Base-by-base conservation (phyloP, 345 rosid species). In the Acer campestre region DNA sequence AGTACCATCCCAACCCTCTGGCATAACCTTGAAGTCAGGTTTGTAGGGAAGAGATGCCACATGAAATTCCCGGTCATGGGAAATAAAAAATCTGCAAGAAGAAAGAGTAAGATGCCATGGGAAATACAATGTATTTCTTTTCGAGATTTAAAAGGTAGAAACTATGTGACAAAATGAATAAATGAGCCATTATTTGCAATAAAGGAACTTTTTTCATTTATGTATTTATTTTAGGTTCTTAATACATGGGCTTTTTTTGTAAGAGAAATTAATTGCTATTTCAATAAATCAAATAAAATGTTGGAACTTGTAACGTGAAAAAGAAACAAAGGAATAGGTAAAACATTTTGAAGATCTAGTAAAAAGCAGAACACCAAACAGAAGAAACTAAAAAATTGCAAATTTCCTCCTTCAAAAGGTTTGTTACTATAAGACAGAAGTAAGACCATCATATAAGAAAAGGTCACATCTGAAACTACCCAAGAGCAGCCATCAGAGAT, bases 1-100 rank as follows among this genome's bases (percentile, higher is more conserved):
- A 46, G 97, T 91, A 80, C 99, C 98, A 86, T 92, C 98, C 98
- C 98, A 96, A 56, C 98, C 99, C 84, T 96, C 98, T 5, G 98
- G 97, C 99, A 96, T 92, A 23, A 96, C 97, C 87, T 94, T 96
- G 81, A 94, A 96, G 84, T 91, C 97, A 0, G 99, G 99, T 69
- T 94, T 94, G 79, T 92, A 94, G 6, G 90, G 91, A 71, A 96
- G 97, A n/a, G 97, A 91, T 68, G 99, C 98, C 67, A 96, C 93
- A 88, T 96, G 99, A 80, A 94, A 96, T 74, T 96, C 99, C 73
- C 94, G 92, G 67, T 93, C 98, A 85, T 94, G 97, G 10, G 97
- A 91, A 77, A 78, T 79, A 51, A 92, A 92, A 80, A 96, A 88
- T 78, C 97, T 95, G 89, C 86, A 86, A 75, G 7, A 75, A 35